Base-by-base conservation (phyloP, 2,329 filamentous ascomycete genomes). In the Clonostachys byssicola region DNA sequence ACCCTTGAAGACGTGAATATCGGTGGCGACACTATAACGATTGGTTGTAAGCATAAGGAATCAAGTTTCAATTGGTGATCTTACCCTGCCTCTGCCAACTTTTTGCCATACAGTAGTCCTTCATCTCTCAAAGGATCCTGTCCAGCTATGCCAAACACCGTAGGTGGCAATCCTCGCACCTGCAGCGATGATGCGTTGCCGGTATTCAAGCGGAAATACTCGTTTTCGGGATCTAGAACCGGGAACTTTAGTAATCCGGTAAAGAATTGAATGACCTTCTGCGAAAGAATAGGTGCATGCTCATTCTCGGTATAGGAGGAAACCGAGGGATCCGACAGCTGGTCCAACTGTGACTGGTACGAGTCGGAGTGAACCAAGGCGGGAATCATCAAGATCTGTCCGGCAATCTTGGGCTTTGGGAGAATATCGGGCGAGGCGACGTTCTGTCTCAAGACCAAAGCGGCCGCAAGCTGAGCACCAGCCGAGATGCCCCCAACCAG, bases 341-440 rank as follows among this genome's bases (percentile, higher is more conserved):
- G 60, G 12, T 54, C 56, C 8, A 70, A 33, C 13, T 70, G 62
- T 4, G 23, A 30, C 23, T 30, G 23, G 23, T 30, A 30, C 4
- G 23, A 30, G 23, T 3, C 23, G 61, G 56, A 41, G 10, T 60
- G 55, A 38, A 62, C 47, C 6, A 80, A 42, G 5, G 64, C 68
- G 0, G 76, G 74, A 12, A 78, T 77, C 63, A 75, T 73, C 3
- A 80, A 54, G 0, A 79, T 62, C 51, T 80, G 77, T 0, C 79
- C 79, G 0, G 70, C 67, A 45, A 79, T 60, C 1, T 59, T 52
- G 45, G 52, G 65, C 2, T 49, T 43, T 0, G 44, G 48, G 1
- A 53, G 53, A 0, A 53, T 39, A 56, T 59, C 1, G 65, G 55
- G 39, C 68, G 62, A 30, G 2, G 23, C 23, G 23, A 30, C 6